Evolutionary conservation across 257 asterid genomes (phyloP).

Genomic region (Solanum habrochaites): DNA sequence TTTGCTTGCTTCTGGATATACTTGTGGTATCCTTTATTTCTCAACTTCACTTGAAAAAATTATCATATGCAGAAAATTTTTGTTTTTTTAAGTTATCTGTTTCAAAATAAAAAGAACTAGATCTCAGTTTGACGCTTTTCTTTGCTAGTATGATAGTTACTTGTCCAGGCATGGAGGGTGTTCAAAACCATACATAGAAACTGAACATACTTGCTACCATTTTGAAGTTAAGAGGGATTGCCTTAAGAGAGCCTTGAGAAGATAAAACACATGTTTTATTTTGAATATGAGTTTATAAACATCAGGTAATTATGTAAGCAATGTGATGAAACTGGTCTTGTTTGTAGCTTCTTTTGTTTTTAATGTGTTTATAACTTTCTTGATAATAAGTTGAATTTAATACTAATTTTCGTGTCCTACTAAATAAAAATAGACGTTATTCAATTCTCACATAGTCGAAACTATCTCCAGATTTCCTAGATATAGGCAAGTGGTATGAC

Average conservation of each 20-base stretch:
- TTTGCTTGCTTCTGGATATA: not conserved
- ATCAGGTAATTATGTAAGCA: not conserved
- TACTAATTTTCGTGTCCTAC: not conserved
- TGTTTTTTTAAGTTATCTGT: not conserved
- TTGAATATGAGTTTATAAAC: not conserved
- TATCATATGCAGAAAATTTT: not conserved
- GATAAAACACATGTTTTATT: conserved; percentile 29
- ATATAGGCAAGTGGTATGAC: not conserved
- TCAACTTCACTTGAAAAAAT: not conserved
- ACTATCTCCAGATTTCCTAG: not conserved
- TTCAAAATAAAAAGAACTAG: not conserved
- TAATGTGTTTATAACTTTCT: not conserved
- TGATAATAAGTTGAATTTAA: not conserved
- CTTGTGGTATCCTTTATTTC: not conserved
- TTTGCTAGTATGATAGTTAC: conserved; percentile 88
- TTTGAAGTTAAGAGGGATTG: conserved; percentile 91
- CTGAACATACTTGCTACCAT: conserved; percentile 94
- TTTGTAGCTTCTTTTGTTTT: not conserved
- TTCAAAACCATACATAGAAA: conserved; percentile 98
- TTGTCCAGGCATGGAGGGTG: conserved; percentile 97
- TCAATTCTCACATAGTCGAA: not conserved
- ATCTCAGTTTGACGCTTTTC: conserved; percentile 28
- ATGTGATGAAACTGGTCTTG: not conserved
- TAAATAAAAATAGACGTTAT: not conserved
- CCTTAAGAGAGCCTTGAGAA: conserved; percentile 78